A percentile compares a stretch with the other conserved stretches of the same genome.
These are phyloP conservation scores for Pseudogymnoascus sp. DNA, from an alignment of 2,329 filamentous ascomycete species.

Conservation along the genomic window DNA sequence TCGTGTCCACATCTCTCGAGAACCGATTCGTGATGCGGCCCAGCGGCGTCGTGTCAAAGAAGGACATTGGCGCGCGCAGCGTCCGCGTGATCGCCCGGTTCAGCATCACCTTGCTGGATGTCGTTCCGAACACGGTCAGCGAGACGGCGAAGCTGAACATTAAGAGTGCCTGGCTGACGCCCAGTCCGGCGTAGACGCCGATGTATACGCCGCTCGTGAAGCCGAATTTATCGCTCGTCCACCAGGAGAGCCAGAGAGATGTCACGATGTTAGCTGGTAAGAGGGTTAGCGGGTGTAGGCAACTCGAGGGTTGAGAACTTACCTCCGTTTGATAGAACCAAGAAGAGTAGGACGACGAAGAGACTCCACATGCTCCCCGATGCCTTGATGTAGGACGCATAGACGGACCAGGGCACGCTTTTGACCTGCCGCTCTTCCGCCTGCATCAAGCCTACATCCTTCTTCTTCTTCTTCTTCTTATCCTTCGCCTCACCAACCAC, in stretches of 20 bases:
- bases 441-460: conserved; percentile 61
- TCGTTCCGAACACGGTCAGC: conserved; percentile 72
- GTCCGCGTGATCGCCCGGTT: conserved; percentile 70
- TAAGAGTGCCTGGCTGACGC: conserved; percentile 59
- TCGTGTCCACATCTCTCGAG: conserved; percentile 88
- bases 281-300: not conserved
- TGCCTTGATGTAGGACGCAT: conserved; percentile 55
- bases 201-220: conserved; percentile 64
- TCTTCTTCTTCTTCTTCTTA: conserved; percentile 46
- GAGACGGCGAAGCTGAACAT: conserved; percentile 75
- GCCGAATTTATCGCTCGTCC: conserved; percentile 72
- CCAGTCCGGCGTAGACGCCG: conserved; percentile 62
- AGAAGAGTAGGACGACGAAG: conserved; percentile 44
- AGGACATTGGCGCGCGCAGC: conserved; percentile 68
- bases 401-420: conserved; percentile 55
- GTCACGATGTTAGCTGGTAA: conserved; percentile 66
- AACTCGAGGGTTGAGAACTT: not conserved
- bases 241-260: conserved; percentile 87
- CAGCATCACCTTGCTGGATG: conserved; percentile 73
- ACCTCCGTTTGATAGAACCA: conserved; percentile 55
- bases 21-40: conserved; percentile 96
- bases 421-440: conserved; percentile 53
- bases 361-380: conserved; percentile 50
- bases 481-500: conserved; percentile 38
- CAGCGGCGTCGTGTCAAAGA: conserved; percentile 94